Evolutionary conservation across 768 basidiomycete genomes (phyloP), one percentile per base, ranked within the genome.

Genomic region (Leccinum variicolor): DNA sequence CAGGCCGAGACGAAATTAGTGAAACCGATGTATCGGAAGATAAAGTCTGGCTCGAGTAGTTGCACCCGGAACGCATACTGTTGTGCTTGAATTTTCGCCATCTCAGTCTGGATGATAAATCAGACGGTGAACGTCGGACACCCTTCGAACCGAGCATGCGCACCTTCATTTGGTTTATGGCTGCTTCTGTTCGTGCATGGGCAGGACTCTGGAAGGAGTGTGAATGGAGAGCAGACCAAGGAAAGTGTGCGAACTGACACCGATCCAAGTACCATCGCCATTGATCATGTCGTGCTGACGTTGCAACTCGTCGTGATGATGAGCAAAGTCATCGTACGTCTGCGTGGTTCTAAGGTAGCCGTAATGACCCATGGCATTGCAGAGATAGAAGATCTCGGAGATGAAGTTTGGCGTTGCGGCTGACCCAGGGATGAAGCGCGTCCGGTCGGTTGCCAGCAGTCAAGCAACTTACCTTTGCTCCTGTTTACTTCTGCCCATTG

Each of bases 1-100:
- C 96, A 99, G 0, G 90, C 89, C 54, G 94, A 94, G 39, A 94
- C 79, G 73, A 98, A 95, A 63, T 83, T 89, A n/a, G 84, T 86
- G 73, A 95, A 98, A 17, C 83, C 84, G 47, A 94, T 85, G 23
- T 83, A 87, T 56, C 86, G 82, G 67, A 87, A 84, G 41, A 90
- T 79, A 57, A 95, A 79, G 61, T 92, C 92, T 7, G 92, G 92
- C 66, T 98, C 94, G 28, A 89, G 77, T 1, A 99, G 79, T 59
- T 94, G 94, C 1, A 89, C 87, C 53, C 93, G 87, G 68, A 83
- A 95, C 0, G 94, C 86, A 41, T 91, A 76, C 57, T 95, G 85
- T 17, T 84, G 81, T n/a, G 85, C 78, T 48, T 84, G 82, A 8
- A 91, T 76, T 66, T 87, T 86, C 11, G 79, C 81, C 66, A 89